Evolutionary conservation across 192 early-diverging fungal species (phyloP).

Genomic region (Coemansia sp.): DNA sequence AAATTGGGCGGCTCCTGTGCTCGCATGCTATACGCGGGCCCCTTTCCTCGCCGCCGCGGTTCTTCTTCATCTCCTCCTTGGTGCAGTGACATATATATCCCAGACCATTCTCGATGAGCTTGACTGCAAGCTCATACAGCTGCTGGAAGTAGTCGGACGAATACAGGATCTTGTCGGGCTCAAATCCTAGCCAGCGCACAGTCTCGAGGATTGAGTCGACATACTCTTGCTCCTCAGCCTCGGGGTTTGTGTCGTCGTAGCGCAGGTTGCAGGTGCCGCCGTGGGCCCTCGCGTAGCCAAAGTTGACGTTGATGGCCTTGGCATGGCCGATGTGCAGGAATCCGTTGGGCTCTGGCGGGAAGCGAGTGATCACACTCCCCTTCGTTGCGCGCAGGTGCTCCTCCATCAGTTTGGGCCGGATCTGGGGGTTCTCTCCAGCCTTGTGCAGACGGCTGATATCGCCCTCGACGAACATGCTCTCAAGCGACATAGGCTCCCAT

Average conservation of each 20-base stretch:
- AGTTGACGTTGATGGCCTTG: slow-evolving; percentile 99
- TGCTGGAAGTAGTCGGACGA: slow-evolving; percentile 98
- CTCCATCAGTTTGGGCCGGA: slow-evolving; percentile 85
- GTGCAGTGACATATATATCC: slow-evolving; percentile 97
- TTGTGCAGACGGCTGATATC: slow-evolving; percentile 92
- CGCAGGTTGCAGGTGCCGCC: slow-evolving; percentile 91
- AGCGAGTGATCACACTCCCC: slow-evolving; percentile 93
- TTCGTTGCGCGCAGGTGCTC: slow-evolving; percentile 90
- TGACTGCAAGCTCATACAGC: slow-evolving; percentile 92
- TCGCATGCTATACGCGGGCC: slow-evolving; percentile 86
- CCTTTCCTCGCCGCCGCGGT: slow-evolving; percentile 88
- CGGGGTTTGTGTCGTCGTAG: slow-evolving; percentile 88
- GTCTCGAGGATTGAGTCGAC: slow-evolving; percentile 94
- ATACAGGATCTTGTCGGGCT: slow-evolving; percentile 90
- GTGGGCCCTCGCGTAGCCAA: slow-evolving; percentile 94
- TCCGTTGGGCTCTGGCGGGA: slow-evolving; percentile 99
- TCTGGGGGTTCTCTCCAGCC: slow-evolving; percentile 95
- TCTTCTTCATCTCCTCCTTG: slow-evolving; percentile 86
- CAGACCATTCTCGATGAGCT: slow-evolving; percentile 86
- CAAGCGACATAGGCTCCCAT: slow-evolving; percentile 50
- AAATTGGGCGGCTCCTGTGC: slow-evolving; percentile 90
- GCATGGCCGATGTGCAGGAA: slow-evolving; percentile 99
- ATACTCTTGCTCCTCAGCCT: slow-evolving; percentile 95
- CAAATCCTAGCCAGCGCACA: slow-evolving; percentile 94
- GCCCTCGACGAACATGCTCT: slow-evolving; percentile 86